A percentile compares a stretch with the other conserved stretches of the same genome.
Conservation (phyloP, 768 basidiomycete species). For the Basidioascus undulatus region DNA sequence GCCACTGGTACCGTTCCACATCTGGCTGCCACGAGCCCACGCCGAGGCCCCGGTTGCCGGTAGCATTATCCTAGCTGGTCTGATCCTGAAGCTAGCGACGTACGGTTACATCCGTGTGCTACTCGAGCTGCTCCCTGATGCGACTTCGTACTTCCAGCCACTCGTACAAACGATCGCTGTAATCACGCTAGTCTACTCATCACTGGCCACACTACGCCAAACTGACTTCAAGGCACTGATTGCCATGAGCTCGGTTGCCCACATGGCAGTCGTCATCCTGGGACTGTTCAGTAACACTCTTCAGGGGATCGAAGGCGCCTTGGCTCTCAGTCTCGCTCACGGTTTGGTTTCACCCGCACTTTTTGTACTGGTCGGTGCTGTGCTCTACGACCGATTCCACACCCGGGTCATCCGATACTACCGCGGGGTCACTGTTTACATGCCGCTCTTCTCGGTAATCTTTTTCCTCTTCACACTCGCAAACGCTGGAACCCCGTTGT, state of each 20-base stretch:
- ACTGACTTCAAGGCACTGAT: slow-evolving; percentile 11
- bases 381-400: slow-evolving; percentile 11
- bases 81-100: slow-evolving; percentile 13
- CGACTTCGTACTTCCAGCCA: slow-evolving; percentile 12
- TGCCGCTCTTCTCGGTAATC: slow-evolving; percentile 12
- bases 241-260: slow-evolving; percentile 11
- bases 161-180: slow-evolving; percentile 12
- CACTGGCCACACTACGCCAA: slow-evolving; percentile 9
- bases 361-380: slow-evolving; percentile 12
- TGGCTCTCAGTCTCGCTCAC: slow-evolving; percentile 11
- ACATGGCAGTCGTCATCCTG: slow-evolving; percentile 11
- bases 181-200: slow-evolving; percentile 11
- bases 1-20: slow-evolving; percentile 11
- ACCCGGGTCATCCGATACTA: slow-evolving; percentile 13
- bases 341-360: slow-evolving; percentile 12
- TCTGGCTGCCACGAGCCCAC: slow-evolving; percentile 13
- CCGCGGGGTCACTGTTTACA: slow-evolving; percentile 12
- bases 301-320: slow-evolving; percentile 12
- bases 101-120: slow-evolving; percentile 13
- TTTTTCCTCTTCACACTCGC: slow-evolving; percentile 12
- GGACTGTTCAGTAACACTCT: slow-evolving; percentile 11
- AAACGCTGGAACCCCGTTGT: slow-evolving; percentile 11
- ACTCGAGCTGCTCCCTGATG: slow-evolving; percentile 12
- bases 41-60: slow-evolving; percentile 12
- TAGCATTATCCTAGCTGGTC: slow-evolving; percentile 11